These are phyloP conservation scores for Linnemannia elongata DNA, from an alignment of 192 early-diverging fungal species.

Conservation along the genomic window DNA sequence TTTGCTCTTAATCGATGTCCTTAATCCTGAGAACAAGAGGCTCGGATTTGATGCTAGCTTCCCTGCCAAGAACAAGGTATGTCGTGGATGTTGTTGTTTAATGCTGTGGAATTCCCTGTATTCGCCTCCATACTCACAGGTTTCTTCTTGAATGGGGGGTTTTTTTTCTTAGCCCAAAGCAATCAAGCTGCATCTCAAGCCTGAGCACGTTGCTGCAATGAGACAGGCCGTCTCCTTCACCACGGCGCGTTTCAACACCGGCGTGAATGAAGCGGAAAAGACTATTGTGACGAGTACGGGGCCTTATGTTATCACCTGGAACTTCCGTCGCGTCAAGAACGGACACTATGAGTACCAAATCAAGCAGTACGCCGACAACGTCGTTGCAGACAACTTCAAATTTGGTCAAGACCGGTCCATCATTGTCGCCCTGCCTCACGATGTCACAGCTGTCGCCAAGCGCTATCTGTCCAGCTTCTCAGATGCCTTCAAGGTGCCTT, in stretches of 20 bases:
- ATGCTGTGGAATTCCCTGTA: neutral
- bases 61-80: slow-evolving; percentile 73
- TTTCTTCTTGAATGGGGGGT: neutral
- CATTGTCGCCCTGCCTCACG: slow-evolving; percentile 77
- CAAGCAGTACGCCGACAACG: slow-evolving; percentile 84
- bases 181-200: slow-evolving; percentile 82
- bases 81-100: too few relatives aligned
- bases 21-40: slow-evolving; percentile 60
- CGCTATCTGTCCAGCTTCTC: slow-evolving; percentile 25
- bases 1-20: slow-evolving; percentile 84
- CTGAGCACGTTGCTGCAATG: slow-evolving; percentile 91
- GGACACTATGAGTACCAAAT: slow-evolving; percentile 90
- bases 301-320: slow-evolving; percentile 93
- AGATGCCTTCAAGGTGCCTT: slow-evolving; percentile 28
- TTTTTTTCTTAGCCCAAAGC: slow-evolving; percentile 61
- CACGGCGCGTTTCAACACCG: slow-evolving; percentile 90
- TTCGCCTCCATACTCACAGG: too few relatives aligned
- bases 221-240: slow-evolving; percentile 77
- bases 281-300: slow-evolving; percentile 93
- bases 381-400: slow-evolving; percentile 94
- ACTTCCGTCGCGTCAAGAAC: slow-evolving; percentile 83
- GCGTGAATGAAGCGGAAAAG: slow-evolving; percentile 76
- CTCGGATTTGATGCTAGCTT: slow-evolving; percentile 82
- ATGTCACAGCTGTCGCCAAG: slow-evolving; percentile 44
- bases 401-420: slow-evolving; percentile 87